Base-by-base conservation (phyloP, 352 stramenopile genomes). In the Globisporangium alternatum region DNA sequence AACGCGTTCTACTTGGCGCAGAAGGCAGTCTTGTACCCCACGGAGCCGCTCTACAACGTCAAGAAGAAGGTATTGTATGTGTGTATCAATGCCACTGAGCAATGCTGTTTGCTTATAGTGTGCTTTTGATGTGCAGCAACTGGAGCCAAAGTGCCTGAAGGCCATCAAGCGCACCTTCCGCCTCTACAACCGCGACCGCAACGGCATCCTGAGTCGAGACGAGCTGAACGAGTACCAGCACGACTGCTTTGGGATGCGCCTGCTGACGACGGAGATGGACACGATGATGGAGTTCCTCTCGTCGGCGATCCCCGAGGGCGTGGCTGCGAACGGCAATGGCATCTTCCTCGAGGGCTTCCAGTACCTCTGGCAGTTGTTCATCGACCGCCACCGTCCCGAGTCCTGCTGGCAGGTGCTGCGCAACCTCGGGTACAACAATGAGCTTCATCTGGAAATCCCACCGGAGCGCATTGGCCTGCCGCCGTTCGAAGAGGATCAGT, bases 161-260 rank as follows among this genome's bases (percentile, higher is more conserved):
- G 89, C 86, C 1, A 93, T 97, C 56, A 95, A 91, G 60, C 79
- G 89, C n/a, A 81, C 85, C 5, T 97, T 97, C 56, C 88, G 88
- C 0, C 68, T 96, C 33, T 96, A 93, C 64, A 90, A 96, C 52
- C 77, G 77, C 13, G 86, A 96, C 60, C 81, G 83, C 39, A 89
- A 85, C 45, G 89, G 89, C 0, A 74, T 95, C 25, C 71, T 97
- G 19, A 96, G 74, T 57, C 82, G 90, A 8, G 82, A 93, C 15
- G 89, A 97, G 61, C 75, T 97, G 30, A 96, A 96, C 53, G 82
- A 93, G 52, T 96, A 95, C 61, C 89, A 97, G 67, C 81, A 93
- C 45, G 83, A 91, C 60, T 97, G 86, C 68, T 97, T 96, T 69
- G 81, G 83, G 9, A 89, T 93, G 64, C 80, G 82, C 5, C 72